These are phyloP conservation scores for Tympanopsis confertula DNA, from an alignment of 2,329 filamentous ascomycete species.

Conservation along the genomic window DNA sequence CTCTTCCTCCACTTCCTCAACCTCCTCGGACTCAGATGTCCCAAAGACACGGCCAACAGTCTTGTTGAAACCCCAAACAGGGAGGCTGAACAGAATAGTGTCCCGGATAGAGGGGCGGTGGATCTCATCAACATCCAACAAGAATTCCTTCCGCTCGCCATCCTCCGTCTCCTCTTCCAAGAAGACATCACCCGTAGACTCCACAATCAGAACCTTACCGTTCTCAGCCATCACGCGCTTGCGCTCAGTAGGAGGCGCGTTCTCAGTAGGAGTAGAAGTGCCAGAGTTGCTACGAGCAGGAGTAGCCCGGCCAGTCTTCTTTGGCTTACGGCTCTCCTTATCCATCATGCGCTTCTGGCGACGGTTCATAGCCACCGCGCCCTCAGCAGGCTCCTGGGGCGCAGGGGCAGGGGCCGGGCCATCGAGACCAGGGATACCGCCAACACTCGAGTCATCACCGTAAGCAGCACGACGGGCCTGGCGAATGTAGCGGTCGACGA, in stretches of 20 bases:
- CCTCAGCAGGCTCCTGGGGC: conserved; percentile 15
- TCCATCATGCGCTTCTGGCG: conserved; percentile 1
- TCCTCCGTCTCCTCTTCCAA: conserved; percentile 49
- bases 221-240: conserved; percentile 46
- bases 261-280: conserved; percentile 28
- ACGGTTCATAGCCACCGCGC: conserved; percentile 2
- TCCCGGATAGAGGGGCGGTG: conserved; percentile 42
- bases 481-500: conserved; percentile 52
- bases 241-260: conserved; percentile 36
- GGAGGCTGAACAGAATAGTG: conserved; percentile 47
- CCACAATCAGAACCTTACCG: conserved; percentile 56
- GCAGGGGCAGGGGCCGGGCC: conserved; percentile 11
- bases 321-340: conserved; percentile 7
- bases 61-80: conserved; percentile 40
- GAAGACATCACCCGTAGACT: conserved; percentile 54
- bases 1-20: background rate
- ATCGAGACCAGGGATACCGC: conserved; percentile 31
- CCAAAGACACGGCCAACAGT: conserved; percentile 6
- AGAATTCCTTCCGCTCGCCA: conserved; percentile 46
- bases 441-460: conserved; percentile 34
- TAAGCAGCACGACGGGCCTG: conserved; percentile 53
- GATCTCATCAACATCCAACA: conserved; percentile 55
- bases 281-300: conserved; percentile 8
- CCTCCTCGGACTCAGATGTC: background rate
- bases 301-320: conserved; percentile 21